Evolutionary conservation across 139 green algal genomes (phyloP).

Genomic region (Haematococcus sp.): DNA sequence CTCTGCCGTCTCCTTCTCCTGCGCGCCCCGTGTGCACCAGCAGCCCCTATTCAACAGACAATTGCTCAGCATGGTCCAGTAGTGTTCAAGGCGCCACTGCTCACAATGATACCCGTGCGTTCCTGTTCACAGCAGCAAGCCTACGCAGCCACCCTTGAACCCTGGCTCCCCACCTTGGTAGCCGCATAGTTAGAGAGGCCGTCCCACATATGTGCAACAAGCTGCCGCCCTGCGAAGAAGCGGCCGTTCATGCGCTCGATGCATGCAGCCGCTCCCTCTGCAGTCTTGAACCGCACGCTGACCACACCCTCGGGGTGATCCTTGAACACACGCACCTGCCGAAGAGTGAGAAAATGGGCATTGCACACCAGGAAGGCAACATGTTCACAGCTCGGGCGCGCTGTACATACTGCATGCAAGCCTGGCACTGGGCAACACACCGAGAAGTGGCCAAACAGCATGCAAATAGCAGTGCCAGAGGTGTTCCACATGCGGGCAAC

Average conservation of each 20-base stretch:
- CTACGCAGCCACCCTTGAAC: background rate
- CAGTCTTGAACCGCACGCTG: constrained; percentile 72
- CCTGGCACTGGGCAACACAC: no score
- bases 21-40: background rate
- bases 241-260: constrained; percentile 79
- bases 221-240: constrained; percentile 82
- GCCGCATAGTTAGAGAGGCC: constrained; percentile 79
- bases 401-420: no score
- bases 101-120: no score
- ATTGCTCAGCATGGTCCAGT: background rate
- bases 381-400: constrained; percentile 1
- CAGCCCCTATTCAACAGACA: background rate
- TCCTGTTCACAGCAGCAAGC: no score
- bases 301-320: constrained; percentile 83
- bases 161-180: constrained; percentile 20
- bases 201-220: constrained; percentile 82
- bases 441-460: no score
- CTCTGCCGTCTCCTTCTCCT: constrained; percentile 69
- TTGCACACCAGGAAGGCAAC: background rate
- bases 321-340: constrained; percentile 69
- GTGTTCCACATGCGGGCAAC: no score
- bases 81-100: no score
- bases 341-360: background rate
- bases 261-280: constrained; percentile 71
- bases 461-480: no score